Evolutionary conservation across 768 basidiomycete genomes (phyloP), one percentile per base, ranked within the genome.

Genomic region (Boletus huronensis): DNA sequence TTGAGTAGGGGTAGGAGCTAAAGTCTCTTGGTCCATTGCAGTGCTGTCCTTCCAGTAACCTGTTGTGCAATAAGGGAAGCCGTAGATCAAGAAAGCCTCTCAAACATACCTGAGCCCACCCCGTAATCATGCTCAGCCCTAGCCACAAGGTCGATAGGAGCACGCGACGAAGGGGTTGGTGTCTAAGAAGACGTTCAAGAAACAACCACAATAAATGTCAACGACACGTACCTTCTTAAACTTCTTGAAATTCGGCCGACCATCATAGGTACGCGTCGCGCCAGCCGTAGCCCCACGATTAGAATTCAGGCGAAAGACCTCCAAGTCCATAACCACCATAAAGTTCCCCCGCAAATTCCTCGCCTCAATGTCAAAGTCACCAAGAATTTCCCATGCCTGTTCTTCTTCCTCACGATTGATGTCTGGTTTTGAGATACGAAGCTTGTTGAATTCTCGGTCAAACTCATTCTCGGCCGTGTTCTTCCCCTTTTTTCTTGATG

Each of bases 401-500:
- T 79, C 79, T 31, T 71, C 72, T 19, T 82, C 78, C 26, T 77
- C 76, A 3, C 64, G 69, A 52, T 71, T 72, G 48, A 83, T 58
- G 47, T 82, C 81, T 3, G 87, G 84, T 62, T 82, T 85, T 6
- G 83, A 78, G 42, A 91, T 87, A 60, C 81, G 83, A 52, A 91
- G 72, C 41, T 85, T 82, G 64, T 90, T 89, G 63, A 92, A 92
- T 53, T 91, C 89, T 17, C 85, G 78, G 70, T 92, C 89, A 55
- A 88, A 88, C 5, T 75, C 75, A 62, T 88, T 85, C 64, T 88
- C 87, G 2, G 71, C 59, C 58, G 70, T 58, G 63, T 79, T 84
- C 1, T 83, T 85, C 1, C 83, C 85, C 19, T 78, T 77, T 62
- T 88, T 90, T 21, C 75, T 85, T 1, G 87, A 87, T 9, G 88